Evolutionary conservation across 2,329 filamentous ascomycete genomes (phyloP).

Genomic region (Cladosporium sp.): DNA sequence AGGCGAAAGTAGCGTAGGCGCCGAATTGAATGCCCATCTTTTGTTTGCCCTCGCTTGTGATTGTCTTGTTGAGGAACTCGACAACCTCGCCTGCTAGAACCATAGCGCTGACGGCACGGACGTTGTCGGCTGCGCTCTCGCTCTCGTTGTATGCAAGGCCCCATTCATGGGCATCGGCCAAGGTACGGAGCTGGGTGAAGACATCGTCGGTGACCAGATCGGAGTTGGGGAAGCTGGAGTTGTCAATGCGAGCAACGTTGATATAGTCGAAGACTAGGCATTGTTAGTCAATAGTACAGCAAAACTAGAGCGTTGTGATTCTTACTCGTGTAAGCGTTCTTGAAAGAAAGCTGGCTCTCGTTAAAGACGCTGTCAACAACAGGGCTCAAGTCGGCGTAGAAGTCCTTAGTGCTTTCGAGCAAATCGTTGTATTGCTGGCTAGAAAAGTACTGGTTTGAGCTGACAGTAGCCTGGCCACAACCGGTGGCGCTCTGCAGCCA

Average conservation of each 20-base stretch:
- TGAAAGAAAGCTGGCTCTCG: conserved; percentile 47
- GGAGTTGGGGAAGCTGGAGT: conserved; percentile 52
- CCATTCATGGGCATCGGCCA: conserved; percentile 77
- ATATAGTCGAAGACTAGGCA: conserved; percentile 54
- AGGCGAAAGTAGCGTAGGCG: conserved; percentile 56
- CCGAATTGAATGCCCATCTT: conserved; percentile 55
- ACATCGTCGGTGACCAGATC: conserved; percentile 56
- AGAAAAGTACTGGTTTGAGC: conserved; percentile 56
- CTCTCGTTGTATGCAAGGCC: conserved; percentile 73
- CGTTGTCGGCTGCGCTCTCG: conserved; percentile 38
- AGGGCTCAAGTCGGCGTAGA: conserved; percentile 50
- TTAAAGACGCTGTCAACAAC: conserved; percentile 51
- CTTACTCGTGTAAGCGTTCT: conserved; percentile 63
- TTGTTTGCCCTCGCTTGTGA: conserved; percentile 33
- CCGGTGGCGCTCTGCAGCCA: conserved; percentile 56
- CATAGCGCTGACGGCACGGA: conserved; percentile 44
- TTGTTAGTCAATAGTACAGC: background rate
- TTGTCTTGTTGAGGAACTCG: conserved; percentile 40
- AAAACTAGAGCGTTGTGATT: conserved; percentile 2
- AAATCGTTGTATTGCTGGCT: conserved; percentile 47
- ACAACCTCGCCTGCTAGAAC: conserved; percentile 45
- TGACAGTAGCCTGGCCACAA: conserved; percentile 52
- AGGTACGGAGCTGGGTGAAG: conserved; percentile 60
- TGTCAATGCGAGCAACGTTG: conserved; percentile 60
- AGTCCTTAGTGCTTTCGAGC: conserved; percentile 45